Evolutionary conservation across 495 filamentous ascomycete genomes (phyloP).

Genomic region (Aspergillus biplanus): DNA sequence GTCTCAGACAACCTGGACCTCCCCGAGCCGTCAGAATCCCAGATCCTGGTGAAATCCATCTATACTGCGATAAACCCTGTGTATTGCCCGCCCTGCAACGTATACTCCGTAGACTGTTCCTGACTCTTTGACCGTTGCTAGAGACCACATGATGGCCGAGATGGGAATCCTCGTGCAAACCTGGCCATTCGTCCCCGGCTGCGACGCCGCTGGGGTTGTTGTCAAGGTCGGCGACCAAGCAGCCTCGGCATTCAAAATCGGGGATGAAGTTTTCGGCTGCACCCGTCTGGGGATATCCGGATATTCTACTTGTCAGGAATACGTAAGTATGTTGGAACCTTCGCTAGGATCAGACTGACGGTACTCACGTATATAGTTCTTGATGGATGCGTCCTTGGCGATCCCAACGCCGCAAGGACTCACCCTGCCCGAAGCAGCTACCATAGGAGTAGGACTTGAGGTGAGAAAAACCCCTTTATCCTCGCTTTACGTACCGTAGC

Average conservation of each 20-base stretch:
- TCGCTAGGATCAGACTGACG: not conserved
- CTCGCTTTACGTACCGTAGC: not conserved
- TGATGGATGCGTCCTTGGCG: constrained; percentile 1
- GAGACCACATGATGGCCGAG: not conserved
- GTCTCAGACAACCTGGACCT: not conserved
- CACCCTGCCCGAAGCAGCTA: not conserved
- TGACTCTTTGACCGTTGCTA: not conserved
- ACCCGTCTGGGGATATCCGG: not conserved
- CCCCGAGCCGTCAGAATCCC: not conserved
- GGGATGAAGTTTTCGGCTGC: constrained; percentile 4
- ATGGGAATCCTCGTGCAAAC: constrained; percentile 1
- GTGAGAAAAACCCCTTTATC: not conserved
- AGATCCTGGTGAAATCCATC: constrained; percentile 1
- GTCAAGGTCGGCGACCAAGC: not conserved
- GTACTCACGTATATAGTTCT: not conserved
- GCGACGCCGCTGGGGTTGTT: constrained; percentile 1
- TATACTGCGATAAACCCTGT: constrained; percentile 1
- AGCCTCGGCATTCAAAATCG: not conserved
- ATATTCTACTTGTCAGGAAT: constrained; percentile 3
- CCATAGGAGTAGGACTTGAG: not conserved
- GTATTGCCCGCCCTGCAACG: not conserved
- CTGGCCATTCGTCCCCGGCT: not conserved
- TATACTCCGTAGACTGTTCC: no score
- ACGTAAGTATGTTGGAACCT: not conserved
- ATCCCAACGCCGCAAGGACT: not conserved